Evolutionary conservation across 1,284 basidiomycete species (phyloP).

Genomic region (Cryptococcus neoformans): DNA sequence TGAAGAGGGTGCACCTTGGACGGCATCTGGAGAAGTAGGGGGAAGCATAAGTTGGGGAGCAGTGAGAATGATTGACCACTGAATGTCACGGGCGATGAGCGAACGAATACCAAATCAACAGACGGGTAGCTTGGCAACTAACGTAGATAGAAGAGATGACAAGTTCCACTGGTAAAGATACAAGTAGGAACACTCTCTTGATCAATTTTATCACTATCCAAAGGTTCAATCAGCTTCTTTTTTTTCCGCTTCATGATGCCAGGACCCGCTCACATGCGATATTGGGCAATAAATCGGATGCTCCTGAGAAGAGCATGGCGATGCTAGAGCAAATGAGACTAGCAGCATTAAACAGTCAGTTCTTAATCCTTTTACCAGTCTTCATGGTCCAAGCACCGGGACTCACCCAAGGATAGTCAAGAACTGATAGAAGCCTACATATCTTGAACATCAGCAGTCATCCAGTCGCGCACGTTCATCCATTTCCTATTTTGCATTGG

Average conservation of each 20-base stretch:
- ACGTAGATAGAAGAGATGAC: slow-evolving; percentile 68
- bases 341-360: background rate
- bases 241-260: background rate
- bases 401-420: slow-evolving; percentile 72
- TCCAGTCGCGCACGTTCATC: background rate
- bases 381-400: background rate
- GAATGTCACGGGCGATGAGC: background rate
- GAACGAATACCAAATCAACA: background rate
- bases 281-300: slow-evolving; percentile 56
- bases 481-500: background rate
- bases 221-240: background rate
- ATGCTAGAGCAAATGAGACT: slow-evolving; percentile 57
- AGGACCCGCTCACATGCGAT: slow-evolving; percentile 47
- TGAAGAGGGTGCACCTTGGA: slow-evolving; percentile 50
- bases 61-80: slow-evolving; percentile 42
- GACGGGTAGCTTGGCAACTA: background rate
- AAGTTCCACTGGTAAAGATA: slow-evolving; percentile 62
- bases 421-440: slow-evolving; percentile 61
- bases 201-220: slow-evolving; percentile 18
- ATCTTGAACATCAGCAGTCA: background rate
- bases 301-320: slow-evolving; percentile 56
- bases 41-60: slow-evolving; percentile 39
- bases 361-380: too few relatives aligned
- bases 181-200: slow-evolving; percentile 60
- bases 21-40: slow-evolving; percentile 22